Conservation (phyloP, 179 eudicot species). For the Actinidia polygama region DNA sequence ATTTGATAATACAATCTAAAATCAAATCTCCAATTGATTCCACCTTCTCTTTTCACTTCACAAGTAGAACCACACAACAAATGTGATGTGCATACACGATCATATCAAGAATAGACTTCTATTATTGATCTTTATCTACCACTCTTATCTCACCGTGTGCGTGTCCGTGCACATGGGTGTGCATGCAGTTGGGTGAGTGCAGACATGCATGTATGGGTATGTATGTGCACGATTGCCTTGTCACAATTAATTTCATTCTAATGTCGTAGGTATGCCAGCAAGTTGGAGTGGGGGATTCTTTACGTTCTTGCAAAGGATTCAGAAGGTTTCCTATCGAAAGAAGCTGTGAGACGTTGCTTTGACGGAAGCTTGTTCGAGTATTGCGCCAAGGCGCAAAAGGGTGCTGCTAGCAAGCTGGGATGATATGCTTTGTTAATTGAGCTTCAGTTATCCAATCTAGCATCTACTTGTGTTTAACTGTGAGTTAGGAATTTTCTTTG, state of each 20-base stretch:
- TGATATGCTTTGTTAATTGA: neutral
- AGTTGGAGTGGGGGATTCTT: constrained; percentile 63
- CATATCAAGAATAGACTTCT: too few species aligned
- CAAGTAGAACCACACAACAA: too few species aligned
- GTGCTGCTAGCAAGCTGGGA: constrained; percentile 39
- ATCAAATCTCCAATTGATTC: too few species aligned
- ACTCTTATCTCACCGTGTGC: neutral
- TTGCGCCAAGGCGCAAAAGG: constrained; percentile 50
- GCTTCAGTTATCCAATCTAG: neutral
- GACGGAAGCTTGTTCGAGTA: constrained; percentile 78
- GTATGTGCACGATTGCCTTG: neutral
- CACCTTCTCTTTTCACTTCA: too few species aligned
- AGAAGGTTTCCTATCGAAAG: constrained; percentile 64
- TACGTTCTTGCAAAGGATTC: constrained; percentile 64
- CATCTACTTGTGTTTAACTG: neutral
- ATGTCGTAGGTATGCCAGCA: constrained; percentile 46
- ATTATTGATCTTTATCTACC: neutral
- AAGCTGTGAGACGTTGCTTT: constrained; percentile 69
- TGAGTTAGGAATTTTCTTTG: too few species aligned
- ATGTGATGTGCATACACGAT: too few species aligned
- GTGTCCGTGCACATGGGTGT: neutral
- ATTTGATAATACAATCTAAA: too few species aligned
- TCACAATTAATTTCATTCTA: neutral
- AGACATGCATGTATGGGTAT: neutral
- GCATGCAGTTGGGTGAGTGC: too few species aligned